Evolutionary conservation across 768 basidiomycete species (phyloP).

Genomic region (Amanita pallidorosea): DNA sequence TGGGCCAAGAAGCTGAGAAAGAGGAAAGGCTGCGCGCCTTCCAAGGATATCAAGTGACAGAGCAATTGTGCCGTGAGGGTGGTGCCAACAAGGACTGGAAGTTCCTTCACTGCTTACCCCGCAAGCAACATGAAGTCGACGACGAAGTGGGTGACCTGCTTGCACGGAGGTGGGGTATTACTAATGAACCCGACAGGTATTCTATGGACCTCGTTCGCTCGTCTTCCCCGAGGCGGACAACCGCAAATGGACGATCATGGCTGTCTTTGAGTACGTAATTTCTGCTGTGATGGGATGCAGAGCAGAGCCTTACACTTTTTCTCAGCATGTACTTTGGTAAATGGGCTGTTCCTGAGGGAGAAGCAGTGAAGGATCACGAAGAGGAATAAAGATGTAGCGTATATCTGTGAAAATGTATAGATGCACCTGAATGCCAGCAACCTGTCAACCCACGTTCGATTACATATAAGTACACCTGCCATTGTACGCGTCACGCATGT

Average conservation of each 20-base stretch:
- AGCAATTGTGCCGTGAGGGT: constrained; percentile 68
- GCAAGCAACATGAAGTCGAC: constrained; percentile 89
- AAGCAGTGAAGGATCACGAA: not conserved
- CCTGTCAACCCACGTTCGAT: not conserved
- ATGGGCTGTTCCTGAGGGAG: constrained; percentile 22
- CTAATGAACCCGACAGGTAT: constrained; percentile 41
- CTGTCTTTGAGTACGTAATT: constrained; percentile 69
- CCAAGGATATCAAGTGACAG: constrained; percentile 89
- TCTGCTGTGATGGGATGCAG: not conserved
- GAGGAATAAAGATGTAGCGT: not conserved
- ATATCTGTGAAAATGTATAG: not conserved
- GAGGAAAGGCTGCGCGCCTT: constrained; percentile 80
- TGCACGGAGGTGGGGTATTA: not conserved
- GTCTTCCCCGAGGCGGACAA: constrained; percentile 96
- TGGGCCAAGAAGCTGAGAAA: constrained; percentile 97
- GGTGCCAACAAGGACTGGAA: constrained; percentile 84
- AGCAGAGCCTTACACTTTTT: constrained; percentile 15
- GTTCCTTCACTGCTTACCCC: constrained; percentile 93
- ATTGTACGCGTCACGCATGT: not conserved
- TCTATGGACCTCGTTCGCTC: constrained; percentile 85
- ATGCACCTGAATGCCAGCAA: not conserved
- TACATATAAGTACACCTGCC: not conserved
- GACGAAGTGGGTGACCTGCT: constrained; percentile 57
- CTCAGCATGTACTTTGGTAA: constrained; percentile 34
- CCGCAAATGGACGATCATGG: constrained; percentile 95